phyloP scores from a whole-genome alignment of 345 rosid genomes.

The Eutrema heterophyllum region DNA sequence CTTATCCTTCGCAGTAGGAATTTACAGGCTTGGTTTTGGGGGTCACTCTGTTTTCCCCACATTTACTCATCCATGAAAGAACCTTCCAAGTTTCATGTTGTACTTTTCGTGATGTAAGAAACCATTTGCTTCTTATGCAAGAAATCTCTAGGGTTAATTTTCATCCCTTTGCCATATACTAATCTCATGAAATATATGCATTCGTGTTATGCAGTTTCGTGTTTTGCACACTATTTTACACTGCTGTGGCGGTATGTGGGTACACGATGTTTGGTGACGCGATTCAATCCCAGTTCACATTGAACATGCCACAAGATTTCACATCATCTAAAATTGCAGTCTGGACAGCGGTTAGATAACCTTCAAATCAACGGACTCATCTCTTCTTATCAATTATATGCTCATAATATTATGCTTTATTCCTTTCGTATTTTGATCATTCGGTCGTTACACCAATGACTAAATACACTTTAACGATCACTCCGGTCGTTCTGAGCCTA shows the following conservation, averaged over 20 bases:
- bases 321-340: slow-evolving; percentile 51
- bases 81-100: slow-evolving; percentile 50
- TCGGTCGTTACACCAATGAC: slow-evolving; percentile 70
- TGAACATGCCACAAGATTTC: slow-evolving; percentile 66
- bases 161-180: not conserved
- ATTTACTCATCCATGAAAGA: slow-evolving; percentile 77
- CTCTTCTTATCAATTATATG: not conserved
- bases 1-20: slow-evolving; percentile 62
- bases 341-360: slow-evolving; percentile 49
- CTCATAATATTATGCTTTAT: not conserved
- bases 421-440: not conserved
- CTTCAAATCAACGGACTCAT: not conserved
- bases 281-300: slow-evolving; percentile 63
- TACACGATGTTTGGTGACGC: slow-evolving; percentile 70
- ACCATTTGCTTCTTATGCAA: not conserved
- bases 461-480: slow-evolving; percentile 67
- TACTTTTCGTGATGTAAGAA: slow-evolving; percentile 46
- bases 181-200: not conserved
- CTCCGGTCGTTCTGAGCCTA: slow-evolving; percentile 59
- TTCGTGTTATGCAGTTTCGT: slow-evolving; percentile 44
- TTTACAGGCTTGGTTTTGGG: slow-evolving; percentile 53
- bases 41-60: slow-evolving; percentile 72
- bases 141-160: not conserved
- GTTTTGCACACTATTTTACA: slow-evolving; percentile 47
- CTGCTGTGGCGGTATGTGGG: slow-evolving; percentile 55